phyloP scores from a whole-genome alignment of 2,329 filamentous ascomycete genomes.

The Sporothrix brasiliensis region DNA sequence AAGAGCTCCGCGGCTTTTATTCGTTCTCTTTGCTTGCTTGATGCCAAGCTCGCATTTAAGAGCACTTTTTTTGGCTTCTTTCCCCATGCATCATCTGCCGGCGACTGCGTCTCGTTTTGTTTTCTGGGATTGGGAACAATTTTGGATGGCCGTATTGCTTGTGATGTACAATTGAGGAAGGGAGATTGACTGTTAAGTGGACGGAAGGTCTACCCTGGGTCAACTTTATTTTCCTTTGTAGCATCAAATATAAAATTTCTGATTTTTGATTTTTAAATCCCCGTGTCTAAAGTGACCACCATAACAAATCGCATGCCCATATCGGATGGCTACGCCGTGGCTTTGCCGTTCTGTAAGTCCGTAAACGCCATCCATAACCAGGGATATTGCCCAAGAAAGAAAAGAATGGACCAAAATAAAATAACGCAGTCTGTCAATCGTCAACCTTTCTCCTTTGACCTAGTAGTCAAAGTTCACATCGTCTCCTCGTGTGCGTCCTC shows the following conservation, averaged over 20 bases:
- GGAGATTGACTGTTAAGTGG: constrained; percentile 10
- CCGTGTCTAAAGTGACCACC: too few species aligned
- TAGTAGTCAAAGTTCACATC: constrained; percentile 21
- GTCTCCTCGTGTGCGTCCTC: not conserved
- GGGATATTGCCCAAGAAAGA: too few species aligned
- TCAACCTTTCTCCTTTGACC: not conserved
- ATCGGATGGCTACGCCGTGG: not conserved
- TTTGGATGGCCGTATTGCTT: constrained; percentile 22
- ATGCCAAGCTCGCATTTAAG: not conserved
- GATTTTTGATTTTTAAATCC: not conserved
- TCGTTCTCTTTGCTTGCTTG: constrained; percentile 16
- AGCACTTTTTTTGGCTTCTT: not conserved
- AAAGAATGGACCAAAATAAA: too few species aligned
- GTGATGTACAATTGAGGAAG: constrained; percentile 13
- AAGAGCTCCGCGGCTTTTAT: not conserved
- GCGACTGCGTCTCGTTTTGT: constrained; percentile 21
- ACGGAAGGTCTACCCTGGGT: not conserved
- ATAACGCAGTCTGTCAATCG: not conserved
- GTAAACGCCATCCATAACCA: constrained; percentile 13
- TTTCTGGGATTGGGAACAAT: constrained; percentile 6
- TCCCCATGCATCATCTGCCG: constrained; percentile 20
- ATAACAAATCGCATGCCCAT: not conserved
- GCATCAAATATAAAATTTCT: constrained; percentile 30
- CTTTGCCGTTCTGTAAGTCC: not conserved
- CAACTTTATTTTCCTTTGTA: constrained; percentile 34